phyloP scores from a whole-genome alignment of 176 grass and related monocot genomes.

The Eleusine indica region DNA sequence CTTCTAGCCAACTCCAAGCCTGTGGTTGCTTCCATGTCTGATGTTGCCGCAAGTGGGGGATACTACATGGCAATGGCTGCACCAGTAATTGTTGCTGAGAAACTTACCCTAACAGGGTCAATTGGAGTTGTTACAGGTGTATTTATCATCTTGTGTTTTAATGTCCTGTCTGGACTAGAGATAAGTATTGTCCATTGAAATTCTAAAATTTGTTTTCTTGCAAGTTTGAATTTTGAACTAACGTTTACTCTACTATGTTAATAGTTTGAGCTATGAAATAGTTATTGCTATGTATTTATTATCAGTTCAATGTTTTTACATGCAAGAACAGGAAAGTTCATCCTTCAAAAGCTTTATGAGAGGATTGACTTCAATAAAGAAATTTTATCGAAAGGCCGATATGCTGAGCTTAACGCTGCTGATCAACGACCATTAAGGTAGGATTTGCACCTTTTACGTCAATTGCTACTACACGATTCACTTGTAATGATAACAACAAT shows the following conservation, averaged over 20 bases:
- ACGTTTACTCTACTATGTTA: slow-evolving; percentile 22
- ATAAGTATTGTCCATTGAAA: background rate
- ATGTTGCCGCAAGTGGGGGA: slow-evolving; percentile 94
- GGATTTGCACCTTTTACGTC: background rate
- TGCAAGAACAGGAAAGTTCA: slow-evolving; percentile 76
- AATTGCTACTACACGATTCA: background rate
- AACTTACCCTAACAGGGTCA: slow-evolving; percentile 91
- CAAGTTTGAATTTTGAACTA: slow-evolving; percentile 20
- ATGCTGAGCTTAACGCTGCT: slow-evolving; percentile 81
- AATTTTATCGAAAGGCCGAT: slow-evolving; percentile 86
- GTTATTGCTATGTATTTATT: slow-evolving; percentile 32
- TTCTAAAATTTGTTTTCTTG: slow-evolving; percentile 10
- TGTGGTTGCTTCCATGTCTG: slow-evolving; percentile 96
- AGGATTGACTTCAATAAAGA: slow-evolving; percentile 92
- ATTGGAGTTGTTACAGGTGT: slow-evolving; percentile 97
- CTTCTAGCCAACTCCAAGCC: slow-evolving; percentile 87
- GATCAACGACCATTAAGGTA: slow-evolving; percentile 85
- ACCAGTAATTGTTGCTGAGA: slow-evolving; percentile 87
- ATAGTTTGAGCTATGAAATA: background rate
- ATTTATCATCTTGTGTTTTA: slow-evolving; percentile 35
- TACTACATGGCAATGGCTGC: slow-evolving; percentile 99
- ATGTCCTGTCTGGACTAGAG: slow-evolving; percentile 13
- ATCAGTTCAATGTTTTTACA: slow-evolving; percentile 32
- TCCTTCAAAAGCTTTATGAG: slow-evolving; percentile 84
- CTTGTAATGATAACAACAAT: slow-evolving; percentile 11